A percentile compares a stretch with the other conserved stretches of the same genome.
phyloP scores from a whole-genome alignment of 1,139 yeast genomes.

The Chernovozyma aurita region DNA sequence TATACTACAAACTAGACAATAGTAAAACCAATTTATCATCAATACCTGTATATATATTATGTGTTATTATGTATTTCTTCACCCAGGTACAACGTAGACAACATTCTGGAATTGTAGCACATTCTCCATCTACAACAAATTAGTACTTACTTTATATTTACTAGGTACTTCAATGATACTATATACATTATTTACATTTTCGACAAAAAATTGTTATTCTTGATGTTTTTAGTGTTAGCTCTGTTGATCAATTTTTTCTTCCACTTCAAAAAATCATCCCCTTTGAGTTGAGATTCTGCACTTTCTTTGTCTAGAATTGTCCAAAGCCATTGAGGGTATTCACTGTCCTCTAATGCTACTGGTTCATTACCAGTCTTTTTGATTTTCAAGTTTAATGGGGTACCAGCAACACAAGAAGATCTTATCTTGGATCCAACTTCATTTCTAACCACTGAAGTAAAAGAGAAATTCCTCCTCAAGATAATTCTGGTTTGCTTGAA shows the following conservation, averaged over 20 bases:
- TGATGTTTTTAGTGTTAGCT: slow-evolving; percentile 64
- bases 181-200: slow-evolving; percentile 27
- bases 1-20: too few species aligned
- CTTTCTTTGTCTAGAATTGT: slow-evolving; percentile 63
- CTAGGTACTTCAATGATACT: not conserved
- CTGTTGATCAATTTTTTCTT: slow-evolving; percentile 68
- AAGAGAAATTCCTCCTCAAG: slow-evolving; percentile 1
- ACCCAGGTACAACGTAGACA: too few species aligned
- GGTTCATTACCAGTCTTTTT: slow-evolving; percentile 81
- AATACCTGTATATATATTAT: too few species aligned
- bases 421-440: slow-evolving; percentile 9
- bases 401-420: slow-evolving; percentile 67
- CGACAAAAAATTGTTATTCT: slow-evolving; percentile 71
- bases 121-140: too few species aligned
- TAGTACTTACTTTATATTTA: too few species aligned
- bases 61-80: too few species aligned
- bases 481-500: not conserved
- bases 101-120: too few species aligned
- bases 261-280: slow-evolving; percentile 58
- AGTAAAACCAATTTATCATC: too few species aligned
- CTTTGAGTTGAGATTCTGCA: slow-evolving; percentile 48
- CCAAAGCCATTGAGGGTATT: slow-evolving; percentile 97
- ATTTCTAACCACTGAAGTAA: not conserved
- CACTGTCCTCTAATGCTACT: slow-evolving; percentile 81
- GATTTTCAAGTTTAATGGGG: slow-evolving; percentile 71